Evolutionary conservation across 2,329 filamentous ascomycete genomes (phyloP).

Genomic region (Teratosphaeria gauchensis): DNA sequence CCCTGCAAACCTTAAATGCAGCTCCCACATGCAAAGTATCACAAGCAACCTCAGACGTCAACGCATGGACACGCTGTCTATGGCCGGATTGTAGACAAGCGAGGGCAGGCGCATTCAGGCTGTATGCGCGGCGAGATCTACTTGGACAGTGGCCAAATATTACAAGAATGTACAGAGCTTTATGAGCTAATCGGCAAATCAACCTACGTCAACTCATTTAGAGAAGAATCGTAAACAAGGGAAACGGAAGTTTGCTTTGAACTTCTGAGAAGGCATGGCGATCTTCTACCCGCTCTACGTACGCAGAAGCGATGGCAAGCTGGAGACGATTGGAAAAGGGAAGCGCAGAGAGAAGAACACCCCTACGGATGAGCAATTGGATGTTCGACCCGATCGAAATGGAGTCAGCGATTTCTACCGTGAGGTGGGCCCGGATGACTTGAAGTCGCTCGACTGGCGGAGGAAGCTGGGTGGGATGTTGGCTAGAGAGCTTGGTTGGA

Average conservation of each 20-base stretch:
- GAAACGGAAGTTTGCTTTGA: too few species aligned
- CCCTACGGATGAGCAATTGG: slow-evolving; percentile 43
- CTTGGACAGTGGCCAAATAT: too few species aligned
- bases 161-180: too few species aligned
- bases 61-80: background rate
- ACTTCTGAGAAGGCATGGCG: slow-evolving; percentile 24
- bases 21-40: background rate
- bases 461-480: slow-evolving; percentile 52
- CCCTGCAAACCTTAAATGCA: background rate
- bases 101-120: background rate
- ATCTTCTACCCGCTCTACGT: slow-evolving; percentile 40
- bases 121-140: background rate
- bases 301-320: slow-evolving; percentile 40
- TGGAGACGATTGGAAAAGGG: slow-evolving; percentile 40
- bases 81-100: background rate
- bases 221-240: too few species aligned
- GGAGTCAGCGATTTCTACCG: slow-evolving; percentile 48
- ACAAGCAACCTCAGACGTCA: background rate
- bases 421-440: slow-evolving; percentile 39
- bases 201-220: too few species aligned
- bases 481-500: slow-evolving; percentile 36
- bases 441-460: slow-evolving; percentile 48
- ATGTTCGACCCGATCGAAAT: slow-evolving; percentile 42
- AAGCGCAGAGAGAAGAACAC: slow-evolving; percentile 43
- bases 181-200: too few species aligned